Percentiles rank a stretch among this genome's conserved stretches.
These are phyloP conservation scores for Prunus mongolica DNA, from an alignment of 306 rosid genomes.

Conservation along the genomic window DNA sequence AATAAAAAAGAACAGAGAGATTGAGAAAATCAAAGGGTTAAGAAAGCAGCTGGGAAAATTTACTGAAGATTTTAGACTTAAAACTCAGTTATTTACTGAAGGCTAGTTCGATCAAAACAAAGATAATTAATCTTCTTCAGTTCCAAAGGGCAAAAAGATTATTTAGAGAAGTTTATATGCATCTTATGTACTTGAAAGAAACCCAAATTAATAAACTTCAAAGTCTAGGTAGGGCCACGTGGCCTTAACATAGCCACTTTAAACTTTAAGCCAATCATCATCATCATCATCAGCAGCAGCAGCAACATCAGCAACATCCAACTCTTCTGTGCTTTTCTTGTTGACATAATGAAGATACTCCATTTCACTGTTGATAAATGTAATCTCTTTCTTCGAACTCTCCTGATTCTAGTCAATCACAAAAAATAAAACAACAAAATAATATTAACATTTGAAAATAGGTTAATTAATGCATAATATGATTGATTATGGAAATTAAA, in stretches of 20 bases:
- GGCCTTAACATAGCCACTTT: not conserved
- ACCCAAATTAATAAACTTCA: not conserved
- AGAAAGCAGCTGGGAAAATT: not conserved
- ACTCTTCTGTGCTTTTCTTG: slow-evolving; percentile 23
- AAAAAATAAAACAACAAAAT: not conserved
- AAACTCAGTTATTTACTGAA: not conserved
- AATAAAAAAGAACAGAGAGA: not conserved
- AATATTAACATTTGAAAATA: not conserved
- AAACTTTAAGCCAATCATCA: slow-evolving; percentile 26
- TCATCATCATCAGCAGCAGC: slow-evolving; percentile 26
- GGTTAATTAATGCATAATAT: not conserved
- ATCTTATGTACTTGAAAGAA: not conserved
- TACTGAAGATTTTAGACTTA: no score
- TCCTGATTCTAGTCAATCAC: slow-evolving; percentile 24
- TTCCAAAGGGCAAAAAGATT: not conserved
- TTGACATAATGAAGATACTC: slow-evolving; percentile 33
- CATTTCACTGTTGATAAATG: slow-evolving; percentile 40
- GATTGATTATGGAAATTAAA: not conserved
- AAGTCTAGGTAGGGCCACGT: not conserved
- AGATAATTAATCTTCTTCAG: not conserved
- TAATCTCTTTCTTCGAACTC: slow-evolving; percentile 56
- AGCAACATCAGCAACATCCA: slow-evolving; percentile 29
- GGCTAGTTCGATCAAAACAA: not conserved
- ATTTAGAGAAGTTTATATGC: not conserved
- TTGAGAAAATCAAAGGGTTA: not conserved